Evolutionary conservation across 2,329 filamentous ascomycete genomes (phyloP), one percentile per base, ranked within the genome.

Genomic region (Mollisiaceae sp.): DNA sequence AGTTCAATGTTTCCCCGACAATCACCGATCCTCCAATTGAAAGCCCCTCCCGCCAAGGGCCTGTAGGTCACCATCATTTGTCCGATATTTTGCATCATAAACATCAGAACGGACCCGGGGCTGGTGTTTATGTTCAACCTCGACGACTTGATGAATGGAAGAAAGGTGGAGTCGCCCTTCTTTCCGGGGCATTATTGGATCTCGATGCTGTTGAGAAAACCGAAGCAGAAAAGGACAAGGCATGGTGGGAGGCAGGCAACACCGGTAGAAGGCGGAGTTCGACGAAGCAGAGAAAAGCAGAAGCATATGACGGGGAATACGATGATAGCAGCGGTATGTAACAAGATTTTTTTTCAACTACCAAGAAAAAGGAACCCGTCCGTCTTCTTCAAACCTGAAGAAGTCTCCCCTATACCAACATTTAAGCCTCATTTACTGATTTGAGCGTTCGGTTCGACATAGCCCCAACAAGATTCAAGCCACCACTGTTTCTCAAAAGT

Each of bases 401-500:
- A 59, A 27, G 54, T 27, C 59, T 9, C 11, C 22, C 14, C 55
- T 47, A 41, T 43, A 41, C 52, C 41, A 56, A 47, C 50, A 27
- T 43, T 45, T 5, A 69, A 69, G 64, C 45, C 65, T 67, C 72
- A 75, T 69, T 72, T 66, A 72, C 77, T 78, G 72, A 78, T 75
- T 62, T 73, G 66, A 74, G 75, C 75, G 69, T 75, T 67, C 71
- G 71, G 62, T 65, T 68, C 70, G 60, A 69, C 70, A 73, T 73
- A 77, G 75, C 70, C 62, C 85, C 86, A 18, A 92, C 91, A 20
- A 85, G 85, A 65, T 99, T 98, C 78, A 91, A 91, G 71, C 95
- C 95, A 24, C 85, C 87, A 2, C 79, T 99, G 43, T 94, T 92
- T 75, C 82, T 99, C 62, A 94, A 93, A 78, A 97, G 94, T 74